phyloP scores from a whole-genome alignment of 73 alveolate species.

The Paramecium biaurelia region DNA sequence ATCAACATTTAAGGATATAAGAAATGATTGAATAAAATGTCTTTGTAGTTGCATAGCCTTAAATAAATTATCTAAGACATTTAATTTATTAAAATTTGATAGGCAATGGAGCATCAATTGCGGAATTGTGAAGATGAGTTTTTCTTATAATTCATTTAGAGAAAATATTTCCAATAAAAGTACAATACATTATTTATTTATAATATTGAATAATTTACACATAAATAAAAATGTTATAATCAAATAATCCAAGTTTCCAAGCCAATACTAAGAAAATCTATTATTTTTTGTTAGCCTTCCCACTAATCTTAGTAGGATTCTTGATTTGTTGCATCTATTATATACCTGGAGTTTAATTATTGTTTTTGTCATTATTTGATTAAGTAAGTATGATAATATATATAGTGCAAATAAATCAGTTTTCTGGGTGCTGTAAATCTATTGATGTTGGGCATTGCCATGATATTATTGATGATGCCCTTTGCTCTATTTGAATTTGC shows the following conservation, averaged over 20 bases:
- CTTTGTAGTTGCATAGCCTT: neutral
- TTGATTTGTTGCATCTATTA: slow-evolving; percentile 14
- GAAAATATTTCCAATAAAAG: no score
- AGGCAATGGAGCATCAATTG: neutral
- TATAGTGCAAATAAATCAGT: neutral
- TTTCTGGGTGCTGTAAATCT: neutral
- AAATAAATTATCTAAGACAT: neutral
- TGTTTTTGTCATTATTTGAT: slow-evolving; percentile 25
- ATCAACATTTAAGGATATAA: neutral
- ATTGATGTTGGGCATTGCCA: neutral
- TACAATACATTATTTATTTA: no score
- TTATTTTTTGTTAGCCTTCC: neutral
- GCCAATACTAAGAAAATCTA: neutral
- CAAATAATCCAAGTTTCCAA: neutral
- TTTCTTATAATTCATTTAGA: no score
- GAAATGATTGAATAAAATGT: neutral
- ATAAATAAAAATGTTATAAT: neutral
- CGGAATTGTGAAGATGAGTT: neutral
- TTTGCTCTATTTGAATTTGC: slow-evolving; percentile 49
- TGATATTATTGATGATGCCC: slow-evolving; percentile 46
- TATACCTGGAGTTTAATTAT: neutral
- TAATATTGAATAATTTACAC: no score
- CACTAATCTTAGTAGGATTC: neutral
- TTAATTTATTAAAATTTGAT: neutral
- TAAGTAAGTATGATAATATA: neutral